A percentile compares a stretch with the other conserved stretches of the same genome.
phyloP scores from a whole-genome alignment of 371 early-diverging fungal species.

The Dinochytrium kinnereticum region DNA sequence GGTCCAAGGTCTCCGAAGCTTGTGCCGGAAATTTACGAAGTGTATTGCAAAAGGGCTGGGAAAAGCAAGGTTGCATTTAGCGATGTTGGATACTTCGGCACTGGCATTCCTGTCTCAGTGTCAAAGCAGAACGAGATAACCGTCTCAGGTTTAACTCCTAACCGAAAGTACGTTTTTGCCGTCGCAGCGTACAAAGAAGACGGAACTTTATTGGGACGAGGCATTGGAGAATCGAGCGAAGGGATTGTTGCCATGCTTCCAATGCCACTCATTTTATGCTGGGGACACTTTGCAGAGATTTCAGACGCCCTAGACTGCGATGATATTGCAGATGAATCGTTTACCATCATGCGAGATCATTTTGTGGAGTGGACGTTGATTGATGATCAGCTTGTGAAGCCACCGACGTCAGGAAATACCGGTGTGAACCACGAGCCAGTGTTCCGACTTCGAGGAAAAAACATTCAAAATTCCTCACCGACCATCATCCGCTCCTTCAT shows the following conservation, averaged over 20 bases:
- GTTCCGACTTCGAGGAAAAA: constrained; percentile 30
- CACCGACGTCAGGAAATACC: not conserved
- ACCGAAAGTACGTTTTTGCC: constrained; percentile 39
- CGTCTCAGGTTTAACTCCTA: constrained; percentile 35
- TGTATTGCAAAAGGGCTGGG: constrained; percentile 29
- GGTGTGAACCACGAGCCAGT: constrained; percentile 32
- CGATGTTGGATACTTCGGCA: constrained; percentile 34
- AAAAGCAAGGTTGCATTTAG: constrained; percentile 26
- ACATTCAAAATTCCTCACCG: constrained; percentile 23
- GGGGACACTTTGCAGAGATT: constrained; percentile 34
- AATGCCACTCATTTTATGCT: constrained; percentile 43
- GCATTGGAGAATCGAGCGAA: constrained; percentile 31
- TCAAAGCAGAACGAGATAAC: constrained; percentile 29
- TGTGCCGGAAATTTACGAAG: constrained; percentile 34
- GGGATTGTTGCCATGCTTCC: constrained; percentile 40
- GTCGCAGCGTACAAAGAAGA: constrained; percentile 36
- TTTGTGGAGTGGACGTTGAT: constrained; percentile 32
- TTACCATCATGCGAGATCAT: constrained; percentile 24
- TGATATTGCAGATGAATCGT: constrained; percentile 36
- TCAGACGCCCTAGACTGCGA: constrained; percentile 32
- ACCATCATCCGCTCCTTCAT: constrained; percentile 36
- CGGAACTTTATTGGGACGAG: constrained; percentile 35
- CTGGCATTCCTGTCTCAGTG: constrained; percentile 26
- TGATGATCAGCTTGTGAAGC: constrained; percentile 16
- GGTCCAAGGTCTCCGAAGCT: constrained; percentile 17